A percentile compares a stretch with the other conserved stretches of the same genome.
Conservation (phyloP, 1,139 yeast genomes). For the Pichia cactophila region DNA sequence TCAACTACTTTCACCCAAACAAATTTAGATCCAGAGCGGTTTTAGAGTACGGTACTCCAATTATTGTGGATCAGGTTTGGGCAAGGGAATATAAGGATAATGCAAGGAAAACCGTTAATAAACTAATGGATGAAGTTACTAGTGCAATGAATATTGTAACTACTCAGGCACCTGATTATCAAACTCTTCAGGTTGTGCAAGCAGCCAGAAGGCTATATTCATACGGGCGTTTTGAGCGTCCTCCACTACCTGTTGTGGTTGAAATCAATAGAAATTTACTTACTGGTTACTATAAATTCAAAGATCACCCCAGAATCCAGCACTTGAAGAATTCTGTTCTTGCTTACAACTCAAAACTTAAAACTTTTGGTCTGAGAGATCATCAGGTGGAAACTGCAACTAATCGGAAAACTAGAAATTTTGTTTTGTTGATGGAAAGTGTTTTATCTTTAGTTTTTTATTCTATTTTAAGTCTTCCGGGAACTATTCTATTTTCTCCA, state of each 20-base stretch:
- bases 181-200: slow-evolving; percentile 65
- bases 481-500: slow-evolving; percentile 59
- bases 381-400: slow-evolving; percentile 55
- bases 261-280: slow-evolving; percentile 66
- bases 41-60: slow-evolving; percentile 66
- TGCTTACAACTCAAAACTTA: slow-evolving; percentile 46
- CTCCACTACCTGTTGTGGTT: slow-evolving; percentile 58
- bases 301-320: slow-evolving; percentile 50
- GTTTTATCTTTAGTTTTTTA: slow-evolving; percentile 33
- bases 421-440: slow-evolving; percentile 35
- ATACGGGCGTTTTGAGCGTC: slow-evolving; percentile 25
- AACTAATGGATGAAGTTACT: slow-evolving; percentile 46
- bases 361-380: slow-evolving; percentile 55
- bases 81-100: slow-evolving; percentile 48
- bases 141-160: slow-evolving; percentile 62
- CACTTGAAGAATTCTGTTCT: slow-evolving; percentile 45
- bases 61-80: slow-evolving; percentile 43
- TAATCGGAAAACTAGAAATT: slow-evolving; percentile 32
- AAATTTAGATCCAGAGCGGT: slow-evolving; percentile 74
- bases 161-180: slow-evolving; percentile 67
- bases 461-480: slow-evolving; percentile 52
- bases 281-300: slow-evolving; percentile 54
- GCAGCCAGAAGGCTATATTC: slow-evolving; percentile 70
- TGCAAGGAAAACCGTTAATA: slow-evolving; percentile 51
- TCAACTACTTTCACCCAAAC: slow-evolving; percentile 71